Conservation (phyloP, 371 early-diverging fungal genomes). For the Rhizopus stolonifer region DNA sequence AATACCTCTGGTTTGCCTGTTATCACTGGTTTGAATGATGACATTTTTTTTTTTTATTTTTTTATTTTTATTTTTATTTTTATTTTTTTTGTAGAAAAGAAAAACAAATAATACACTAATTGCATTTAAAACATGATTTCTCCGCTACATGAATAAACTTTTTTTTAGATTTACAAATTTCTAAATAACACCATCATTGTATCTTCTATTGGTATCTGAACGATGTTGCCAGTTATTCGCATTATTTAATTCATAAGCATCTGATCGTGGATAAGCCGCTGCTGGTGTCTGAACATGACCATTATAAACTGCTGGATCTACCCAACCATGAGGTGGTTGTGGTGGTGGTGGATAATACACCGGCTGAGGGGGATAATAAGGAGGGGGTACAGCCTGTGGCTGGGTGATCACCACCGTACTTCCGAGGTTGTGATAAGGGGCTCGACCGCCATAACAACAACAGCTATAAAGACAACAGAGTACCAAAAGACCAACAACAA, state of each 20-base stretch:
- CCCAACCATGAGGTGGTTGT: conserved; percentile 42
- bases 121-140: no score
- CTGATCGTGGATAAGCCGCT: conserved; percentile 16
- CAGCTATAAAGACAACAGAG: conserved; percentile 62
- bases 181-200: no score
- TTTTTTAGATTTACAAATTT: no score
- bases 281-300: conserved; percentile 31
- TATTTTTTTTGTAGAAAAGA: no score
- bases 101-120: no score
- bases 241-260: conserved; percentile 23
- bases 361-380: conserved; percentile 17
- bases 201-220: background rate
- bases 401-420: conserved; percentile 24
- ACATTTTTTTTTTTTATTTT: conserved; percentile 16
- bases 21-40: conserved; percentile 9
- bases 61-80: no score
- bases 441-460: conserved; percentile 26
- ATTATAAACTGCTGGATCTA: conserved; percentile 55
- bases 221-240: conserved; percentile 16
- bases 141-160: no score
- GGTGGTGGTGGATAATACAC: conserved; percentile 30
- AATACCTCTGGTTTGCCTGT: conserved; percentile 13
- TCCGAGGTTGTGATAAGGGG: conserved; percentile 24
- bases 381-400: conserved; percentile 18
- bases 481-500: conserved; percentile 53